Evolutionary conservation across 768 basidiomycete genomes (phyloP).

Genomic region (Xerocomellus amylosporus): DNA sequence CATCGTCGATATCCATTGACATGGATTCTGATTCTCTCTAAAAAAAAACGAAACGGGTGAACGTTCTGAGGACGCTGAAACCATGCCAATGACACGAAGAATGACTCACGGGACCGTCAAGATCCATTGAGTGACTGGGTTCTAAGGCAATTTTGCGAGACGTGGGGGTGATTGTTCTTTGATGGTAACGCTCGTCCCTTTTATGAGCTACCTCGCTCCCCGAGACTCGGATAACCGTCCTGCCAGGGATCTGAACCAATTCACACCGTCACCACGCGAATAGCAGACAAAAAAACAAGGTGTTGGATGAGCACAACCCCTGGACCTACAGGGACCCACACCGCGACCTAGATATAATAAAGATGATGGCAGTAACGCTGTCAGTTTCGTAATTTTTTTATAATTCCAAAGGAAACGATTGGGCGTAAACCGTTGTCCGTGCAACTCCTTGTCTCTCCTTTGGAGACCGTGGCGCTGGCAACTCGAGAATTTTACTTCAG

Average conservation of each 20-base stretch:
- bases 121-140: conserved; percentile 10
- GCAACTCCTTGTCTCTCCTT: conserved; percentile 1
- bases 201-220: conserved; percentile 12
- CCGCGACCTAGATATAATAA: conserved; percentile 17
- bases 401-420: neutral
- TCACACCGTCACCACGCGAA: conserved; percentile 12
- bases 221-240: neutral
- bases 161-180: neutral
- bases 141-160: neutral
- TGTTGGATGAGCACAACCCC: neutral
- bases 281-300: conserved; percentile 19
- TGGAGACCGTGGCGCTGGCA: too few species aligned
- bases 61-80: neutral
- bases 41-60: neutral
- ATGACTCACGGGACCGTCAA: conserved; percentile 15
- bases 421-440: neutral
- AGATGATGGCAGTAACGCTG: neutral
- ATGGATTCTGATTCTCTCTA: conserved; percentile 8
- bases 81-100: neutral
- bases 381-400: neutral
- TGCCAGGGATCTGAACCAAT: neutral
- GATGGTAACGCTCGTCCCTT: neutral
- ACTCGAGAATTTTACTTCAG: neutral
- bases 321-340: conserved; percentile 28
- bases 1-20: conserved; percentile 14